Percentiles rank a stretch among this genome's conserved stretches.
Evolutionary conservation across 1,284 basidiomycete genomes (phyloP).

Genomic region (Peniophora sp.): DNA sequence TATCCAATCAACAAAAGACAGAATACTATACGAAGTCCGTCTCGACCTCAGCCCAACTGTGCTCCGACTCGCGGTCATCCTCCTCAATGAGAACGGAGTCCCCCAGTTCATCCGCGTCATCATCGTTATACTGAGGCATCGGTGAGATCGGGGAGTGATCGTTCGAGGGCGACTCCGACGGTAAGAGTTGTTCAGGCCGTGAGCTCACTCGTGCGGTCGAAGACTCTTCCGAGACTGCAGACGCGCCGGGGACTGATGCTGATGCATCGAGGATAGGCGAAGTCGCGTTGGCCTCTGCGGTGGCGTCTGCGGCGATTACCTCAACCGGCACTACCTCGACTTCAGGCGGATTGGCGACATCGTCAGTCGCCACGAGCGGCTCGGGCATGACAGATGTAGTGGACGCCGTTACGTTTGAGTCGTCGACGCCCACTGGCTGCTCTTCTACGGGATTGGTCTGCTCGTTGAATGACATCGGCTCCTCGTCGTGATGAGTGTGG

Average conservation of each 20-base stretch:
- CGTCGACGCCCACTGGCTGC: too few species aligned
- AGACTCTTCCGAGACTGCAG: not conserved
- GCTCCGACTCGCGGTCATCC: not conserved
- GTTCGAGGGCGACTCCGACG: conserved; percentile 4
- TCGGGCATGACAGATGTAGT: not conserved
- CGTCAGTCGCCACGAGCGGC: not conserved
- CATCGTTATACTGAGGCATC: not conserved
- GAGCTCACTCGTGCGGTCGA: not conserved
- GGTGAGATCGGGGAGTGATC: conserved; percentile 11
- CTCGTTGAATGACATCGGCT: too few species aligned
- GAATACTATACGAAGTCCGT: not conserved
- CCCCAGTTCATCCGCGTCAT: not conserved
- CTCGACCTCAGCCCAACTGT: not conserved
- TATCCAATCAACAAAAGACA: too few species aligned
- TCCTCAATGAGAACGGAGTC: conserved; percentile 2
- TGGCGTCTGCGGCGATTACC: not conserved
- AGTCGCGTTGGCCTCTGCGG: not conserved
- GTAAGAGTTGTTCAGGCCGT: not conserved
- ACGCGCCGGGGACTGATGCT: not conserved
- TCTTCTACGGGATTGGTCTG: too few species aligned
- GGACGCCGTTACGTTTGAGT: not conserved
- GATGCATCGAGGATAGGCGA: not conserved
- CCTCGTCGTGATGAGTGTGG: too few species aligned
- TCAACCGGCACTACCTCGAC: not conserved
- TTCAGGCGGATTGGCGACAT: not conserved